A percentile compares a stretch with the other conserved stretches of the same genome.
Conservation (phyloP, 2,329 filamentous ascomycete species). For the Ophiostoma sp. region DNA sequence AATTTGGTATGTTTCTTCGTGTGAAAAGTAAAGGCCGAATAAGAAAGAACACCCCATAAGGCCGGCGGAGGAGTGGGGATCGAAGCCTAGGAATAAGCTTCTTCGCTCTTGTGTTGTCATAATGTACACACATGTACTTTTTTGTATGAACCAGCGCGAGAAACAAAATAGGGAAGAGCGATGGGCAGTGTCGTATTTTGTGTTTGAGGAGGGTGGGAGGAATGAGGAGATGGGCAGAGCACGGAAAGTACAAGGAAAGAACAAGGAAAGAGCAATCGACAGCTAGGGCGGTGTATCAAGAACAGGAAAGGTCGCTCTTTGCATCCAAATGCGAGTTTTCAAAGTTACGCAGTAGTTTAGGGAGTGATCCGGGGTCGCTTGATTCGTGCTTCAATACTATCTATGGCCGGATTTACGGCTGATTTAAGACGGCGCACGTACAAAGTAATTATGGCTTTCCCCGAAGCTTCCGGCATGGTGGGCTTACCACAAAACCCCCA, state of each 20-base stretch:
- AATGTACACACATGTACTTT: background rate
- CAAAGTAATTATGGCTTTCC: background rate
- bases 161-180: background rate
- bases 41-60: conserved; percentile 8
- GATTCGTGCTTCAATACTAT: background rate
- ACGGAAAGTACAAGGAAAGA: background rate
- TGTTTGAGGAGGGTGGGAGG: background rate
- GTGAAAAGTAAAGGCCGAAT: background rate
- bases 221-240: background rate
- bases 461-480: conserved; percentile 4
- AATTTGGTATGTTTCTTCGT: background rate
- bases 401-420: background rate
- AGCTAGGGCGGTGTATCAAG: conserved; percentile 3
- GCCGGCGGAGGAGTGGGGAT: background rate
- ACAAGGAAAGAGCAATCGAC: background rate
- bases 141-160: background rate
- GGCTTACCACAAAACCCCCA: background rate
- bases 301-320: background rate
- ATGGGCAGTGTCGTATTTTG: background rate
- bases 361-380: background rate
- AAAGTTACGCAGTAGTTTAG: background rate
- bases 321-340: background rate
- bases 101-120: background rate
- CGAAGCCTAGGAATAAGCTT: background rate
- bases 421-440: background rate